A percentile compares a stretch with the other conserved stretches of the same genome.
Conservation (phyloP, 768 basidiomycete species). For the Kwoniella dejecticola region DNA sequence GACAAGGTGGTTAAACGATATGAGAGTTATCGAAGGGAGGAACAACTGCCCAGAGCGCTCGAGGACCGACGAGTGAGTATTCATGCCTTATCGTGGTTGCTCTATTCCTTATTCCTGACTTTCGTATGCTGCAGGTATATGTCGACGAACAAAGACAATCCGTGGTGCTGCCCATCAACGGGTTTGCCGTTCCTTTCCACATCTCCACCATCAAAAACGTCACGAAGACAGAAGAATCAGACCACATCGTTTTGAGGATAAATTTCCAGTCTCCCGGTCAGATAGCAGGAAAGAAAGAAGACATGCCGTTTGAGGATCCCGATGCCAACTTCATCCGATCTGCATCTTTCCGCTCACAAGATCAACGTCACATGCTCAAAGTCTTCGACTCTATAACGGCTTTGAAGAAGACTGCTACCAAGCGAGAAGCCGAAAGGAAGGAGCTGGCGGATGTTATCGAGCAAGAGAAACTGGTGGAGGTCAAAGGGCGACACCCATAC, state of each 20-base stretch:
- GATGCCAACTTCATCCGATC: conserved; percentile 95
- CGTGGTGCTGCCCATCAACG: conserved; percentile 87
- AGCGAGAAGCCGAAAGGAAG: conserved; percentile 95
- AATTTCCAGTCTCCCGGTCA: conserved; percentile 99
- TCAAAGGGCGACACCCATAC: conserved; percentile 76
- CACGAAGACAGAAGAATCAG: conserved; percentile 95
- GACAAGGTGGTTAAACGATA: conserved; percentile 94
- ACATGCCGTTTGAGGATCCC: conserved; percentile 86
- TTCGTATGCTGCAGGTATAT: conserved; percentile 64
- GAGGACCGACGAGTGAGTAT: conserved; percentile 73
- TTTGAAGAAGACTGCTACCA: conserved; percentile 93
- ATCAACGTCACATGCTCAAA: conserved; percentile 82
- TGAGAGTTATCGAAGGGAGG: conserved; percentile 95
- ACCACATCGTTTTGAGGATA: conserved; percentile 89
- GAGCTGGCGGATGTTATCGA: conserved; percentile 98
- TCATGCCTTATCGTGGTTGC: neutral
- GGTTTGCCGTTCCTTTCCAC: conserved; percentile 95
- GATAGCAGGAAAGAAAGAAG: conserved; percentile 96
- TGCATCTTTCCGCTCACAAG: conserved; percentile 86
- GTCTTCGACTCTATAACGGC: conserved; percentile 91
- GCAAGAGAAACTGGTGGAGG: conserved; percentile 83
- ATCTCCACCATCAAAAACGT: conserved; percentile 98
- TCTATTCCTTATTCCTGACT: neutral
- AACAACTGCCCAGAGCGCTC: conserved; percentile 78
- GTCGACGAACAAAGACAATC: conserved; percentile 90